Percentiles rank a stretch among this genome's conserved stretches.
Conservation (phyloP, 139 green algal species). For the Limnomonas spitsbergensis region DNA sequence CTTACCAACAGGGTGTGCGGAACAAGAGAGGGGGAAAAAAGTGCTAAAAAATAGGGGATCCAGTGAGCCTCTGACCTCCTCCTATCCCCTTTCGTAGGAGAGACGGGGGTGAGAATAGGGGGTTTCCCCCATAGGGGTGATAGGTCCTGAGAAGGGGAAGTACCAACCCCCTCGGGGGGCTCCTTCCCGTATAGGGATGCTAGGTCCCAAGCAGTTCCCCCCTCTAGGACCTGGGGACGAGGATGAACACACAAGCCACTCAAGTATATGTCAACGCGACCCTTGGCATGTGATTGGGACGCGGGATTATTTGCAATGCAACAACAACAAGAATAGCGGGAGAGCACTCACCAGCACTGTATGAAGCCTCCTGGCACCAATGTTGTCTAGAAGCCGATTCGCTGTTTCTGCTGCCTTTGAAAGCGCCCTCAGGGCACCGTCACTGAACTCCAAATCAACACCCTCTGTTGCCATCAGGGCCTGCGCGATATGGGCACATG, state of each 20-base stretch:
- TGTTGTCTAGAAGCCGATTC: conserved; percentile 83
- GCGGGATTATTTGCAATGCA: background rate
- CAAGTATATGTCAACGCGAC: too few relatives aligned
- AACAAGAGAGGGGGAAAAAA: background rate
- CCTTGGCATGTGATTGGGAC: background rate
- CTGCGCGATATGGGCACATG: conserved; percentile 10
- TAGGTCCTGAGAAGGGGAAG: too few relatives aligned
- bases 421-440: conserved; percentile 72
- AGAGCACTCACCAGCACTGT: conserved; percentile 67
- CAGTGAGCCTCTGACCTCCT: background rate
- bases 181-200: too few relatives aligned
- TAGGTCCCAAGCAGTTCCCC: too few relatives aligned
- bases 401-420: conserved; percentile 79
- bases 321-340: background rate
- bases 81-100: background rate
- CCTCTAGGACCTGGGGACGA: too few relatives aligned
- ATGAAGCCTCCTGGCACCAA: conserved; percentile 84
- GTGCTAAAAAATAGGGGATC: background rate
- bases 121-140: too few relatives aligned
- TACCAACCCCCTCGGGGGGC: too few relatives aligned
- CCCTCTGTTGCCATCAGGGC: conserved; percentile 85
- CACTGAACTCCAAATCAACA: conserved; percentile 82
- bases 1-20: background rate
- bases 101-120: too few relatives aligned
- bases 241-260: too few relatives aligned